Conservation (phyloP, 179 eudicot species). For the Camellia oleifera region DNA sequence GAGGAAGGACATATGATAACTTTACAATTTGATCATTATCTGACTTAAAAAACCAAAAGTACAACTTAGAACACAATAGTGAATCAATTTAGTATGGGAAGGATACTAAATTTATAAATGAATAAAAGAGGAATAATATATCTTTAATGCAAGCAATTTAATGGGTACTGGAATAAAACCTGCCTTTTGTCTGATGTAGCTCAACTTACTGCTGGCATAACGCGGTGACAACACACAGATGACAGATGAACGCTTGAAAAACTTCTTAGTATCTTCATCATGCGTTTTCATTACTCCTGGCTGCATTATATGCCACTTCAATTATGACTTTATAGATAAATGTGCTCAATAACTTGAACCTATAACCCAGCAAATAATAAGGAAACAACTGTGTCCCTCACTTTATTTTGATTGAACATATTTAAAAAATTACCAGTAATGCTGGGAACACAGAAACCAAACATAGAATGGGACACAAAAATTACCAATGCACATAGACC, state of each 20-base stretch:
- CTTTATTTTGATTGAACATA: not conserved
- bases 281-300: conserved; percentile 84
- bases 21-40: not conserved
- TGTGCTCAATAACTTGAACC: not conserved
- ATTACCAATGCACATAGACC: too few relatives aligned
- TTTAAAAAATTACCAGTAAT: too few relatives aligned
- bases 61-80: not conserved
- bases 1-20: not conserved
- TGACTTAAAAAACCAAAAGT: not conserved
- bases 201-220: conserved; percentile 90
- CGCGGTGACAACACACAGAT: conserved; percentile 86
- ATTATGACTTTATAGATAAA: not conserved
- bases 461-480: too few relatives aligned
- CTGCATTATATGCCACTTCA: conserved; percentile 37
- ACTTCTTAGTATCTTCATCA: conserved; percentile 82
- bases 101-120: not conserved
- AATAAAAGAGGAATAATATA: not conserved
- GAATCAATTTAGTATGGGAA: not conserved
- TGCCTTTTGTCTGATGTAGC: conserved; percentile 94
- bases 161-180: conserved; percentile 9
- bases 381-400: not conserved
- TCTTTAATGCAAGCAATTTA: not conserved
- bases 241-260: conserved; percentile 88
- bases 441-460: too few relatives aligned
- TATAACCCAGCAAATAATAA: not conserved